phyloP scores from a whole-genome alignment of 2,329 filamentous ascomycete species.

The Escovopsis weberi region DNA sequence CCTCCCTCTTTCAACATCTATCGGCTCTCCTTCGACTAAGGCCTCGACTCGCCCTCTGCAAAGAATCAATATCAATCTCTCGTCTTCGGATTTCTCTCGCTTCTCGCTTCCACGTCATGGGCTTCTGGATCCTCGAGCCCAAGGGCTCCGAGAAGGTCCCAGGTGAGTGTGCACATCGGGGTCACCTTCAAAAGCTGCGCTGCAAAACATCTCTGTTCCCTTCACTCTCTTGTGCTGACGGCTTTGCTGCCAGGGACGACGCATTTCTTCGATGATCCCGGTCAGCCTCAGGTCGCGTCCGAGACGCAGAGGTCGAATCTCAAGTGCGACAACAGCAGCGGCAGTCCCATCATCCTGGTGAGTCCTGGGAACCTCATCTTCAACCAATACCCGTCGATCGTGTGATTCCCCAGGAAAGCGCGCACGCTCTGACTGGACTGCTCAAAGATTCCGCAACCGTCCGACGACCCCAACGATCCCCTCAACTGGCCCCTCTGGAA shows the following conservation, averaged over 20 bases:
- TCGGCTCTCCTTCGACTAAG: no score
- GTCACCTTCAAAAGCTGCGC: no score
- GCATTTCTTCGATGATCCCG: conserved; percentile 47
- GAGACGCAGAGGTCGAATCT: conserved; percentile 30
- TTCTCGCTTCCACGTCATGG: conserved; percentile 15
- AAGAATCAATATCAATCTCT: no score
- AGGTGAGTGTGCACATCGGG: conserved; percentile 38
- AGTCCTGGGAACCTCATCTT: conserved; percentile 8
- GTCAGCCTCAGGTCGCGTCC: conserved; percentile 28
- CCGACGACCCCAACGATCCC: conserved; percentile 81
- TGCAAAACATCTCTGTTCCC: background rate
- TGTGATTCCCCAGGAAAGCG: background rate
- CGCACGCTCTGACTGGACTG: background rate
- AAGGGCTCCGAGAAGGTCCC: conserved; percentile 54
- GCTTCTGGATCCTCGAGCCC: conserved; percentile 59
- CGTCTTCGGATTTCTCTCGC: background rate
- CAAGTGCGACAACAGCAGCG: conserved; percentile 59
- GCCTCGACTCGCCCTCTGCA: no score
- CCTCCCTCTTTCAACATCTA: no score
- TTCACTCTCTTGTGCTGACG: background rate
- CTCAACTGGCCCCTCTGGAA: conserved; percentile 75
- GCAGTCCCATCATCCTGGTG: conserved; percentile 61
- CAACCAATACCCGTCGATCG: background rate
- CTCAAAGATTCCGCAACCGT: conserved; percentile 58
- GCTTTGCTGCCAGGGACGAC: conserved; percentile 36